A percentile compares a stretch with the other conserved stretches of the same genome.
phyloP scores from a whole-genome alignment of 345 rosid genomes.

The Eucalyptus pauciflora region DNA sequence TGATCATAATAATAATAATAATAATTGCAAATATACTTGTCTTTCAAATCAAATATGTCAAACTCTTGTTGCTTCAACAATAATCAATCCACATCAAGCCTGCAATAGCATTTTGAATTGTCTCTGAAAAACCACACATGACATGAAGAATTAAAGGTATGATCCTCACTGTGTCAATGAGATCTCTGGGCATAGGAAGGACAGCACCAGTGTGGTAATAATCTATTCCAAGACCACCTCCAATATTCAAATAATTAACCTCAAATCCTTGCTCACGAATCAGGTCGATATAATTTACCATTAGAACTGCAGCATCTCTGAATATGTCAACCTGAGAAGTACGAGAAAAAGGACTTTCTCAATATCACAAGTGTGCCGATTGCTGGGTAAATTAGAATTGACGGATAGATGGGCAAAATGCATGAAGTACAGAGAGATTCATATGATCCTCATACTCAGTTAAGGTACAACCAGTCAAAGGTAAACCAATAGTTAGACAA shows the following conservation, averaged over 20 bases:
- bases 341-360: neutral
- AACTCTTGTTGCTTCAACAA: neutral
- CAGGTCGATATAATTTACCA: conserved; percentile 81
- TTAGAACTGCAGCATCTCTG: conserved; percentile 86
- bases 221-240: conserved; percentile 98
- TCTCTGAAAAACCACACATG: neutral
- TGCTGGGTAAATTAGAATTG: neutral
- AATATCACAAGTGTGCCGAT: neutral
- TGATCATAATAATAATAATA: too few species aligned
- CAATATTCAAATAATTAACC: conserved; percentile 79
- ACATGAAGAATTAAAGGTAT: neutral
- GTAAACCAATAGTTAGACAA: neutral
- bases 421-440: neutral
- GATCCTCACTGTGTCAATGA: conserved; percentile 72
- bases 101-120: neutral
- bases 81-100: neutral
- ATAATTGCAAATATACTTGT: neutral
- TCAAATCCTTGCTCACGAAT: conserved; percentile 90
- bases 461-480: neutral
- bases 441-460: neutral
- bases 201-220: conserved; percentile 76
- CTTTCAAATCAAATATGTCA: neutral
- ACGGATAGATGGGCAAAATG: neutral
- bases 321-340: conserved; percentile 84
- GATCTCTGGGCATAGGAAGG: conserved; percentile 92